Conservation (phyloP, 805 yeast species). For the Kuraishia cidri region DNA sequence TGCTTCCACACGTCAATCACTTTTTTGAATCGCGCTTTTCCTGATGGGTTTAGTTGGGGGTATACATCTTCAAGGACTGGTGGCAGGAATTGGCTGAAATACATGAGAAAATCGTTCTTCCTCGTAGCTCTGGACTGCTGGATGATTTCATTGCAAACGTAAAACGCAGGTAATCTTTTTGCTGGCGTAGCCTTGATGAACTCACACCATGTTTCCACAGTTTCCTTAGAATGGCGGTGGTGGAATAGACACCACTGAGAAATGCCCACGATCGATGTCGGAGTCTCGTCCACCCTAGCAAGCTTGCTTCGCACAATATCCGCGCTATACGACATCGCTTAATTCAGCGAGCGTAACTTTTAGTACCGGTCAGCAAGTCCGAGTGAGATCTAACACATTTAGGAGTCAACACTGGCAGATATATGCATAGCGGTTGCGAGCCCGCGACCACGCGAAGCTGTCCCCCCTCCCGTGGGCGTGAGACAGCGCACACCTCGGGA, state of each 20-base stretch:
- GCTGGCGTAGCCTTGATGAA: slow-evolving; percentile 22
- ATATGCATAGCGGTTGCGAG: too few relatives aligned
- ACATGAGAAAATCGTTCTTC: slow-evolving; percentile 46
- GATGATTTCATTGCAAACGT: slow-evolving; percentile 73
- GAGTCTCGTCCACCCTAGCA: slow-evolving; percentile 44
- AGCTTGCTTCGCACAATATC: slow-evolving; percentile 41
- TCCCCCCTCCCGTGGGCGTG: too few relatives aligned
- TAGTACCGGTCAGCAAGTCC: too few relatives aligned
- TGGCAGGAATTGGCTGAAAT: slow-evolving; percentile 45
- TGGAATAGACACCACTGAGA: slow-evolving; percentile 69
- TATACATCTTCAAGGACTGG: slow-evolving; percentile 24
- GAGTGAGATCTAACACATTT: too few relatives aligned
- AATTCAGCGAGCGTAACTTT: too few relatives aligned
- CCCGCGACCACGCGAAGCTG: too few relatives aligned
- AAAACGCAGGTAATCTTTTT: slow-evolving; percentile 50
- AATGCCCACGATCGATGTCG: slow-evolving; percentile 64
- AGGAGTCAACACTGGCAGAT: too few relatives aligned
- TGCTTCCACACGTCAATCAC: slow-evolving; percentile 52
- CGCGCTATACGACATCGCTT: slow-evolving; percentile 38
- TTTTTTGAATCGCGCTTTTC: slow-evolving; percentile 34
- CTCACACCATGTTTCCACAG: slow-evolving; percentile 45
- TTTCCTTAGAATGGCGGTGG: slow-evolving; percentile 42
- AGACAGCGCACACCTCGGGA: too few relatives aligned
- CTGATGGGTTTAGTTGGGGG: slow-evolving; percentile 18
- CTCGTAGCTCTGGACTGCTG: slow-evolving; percentile 66